Evolutionary conservation across 768 basidiomycete species (phyloP), one percentile per base, ranked within the genome.

Genomic region (Fomitopsis pulvina): DNA sequence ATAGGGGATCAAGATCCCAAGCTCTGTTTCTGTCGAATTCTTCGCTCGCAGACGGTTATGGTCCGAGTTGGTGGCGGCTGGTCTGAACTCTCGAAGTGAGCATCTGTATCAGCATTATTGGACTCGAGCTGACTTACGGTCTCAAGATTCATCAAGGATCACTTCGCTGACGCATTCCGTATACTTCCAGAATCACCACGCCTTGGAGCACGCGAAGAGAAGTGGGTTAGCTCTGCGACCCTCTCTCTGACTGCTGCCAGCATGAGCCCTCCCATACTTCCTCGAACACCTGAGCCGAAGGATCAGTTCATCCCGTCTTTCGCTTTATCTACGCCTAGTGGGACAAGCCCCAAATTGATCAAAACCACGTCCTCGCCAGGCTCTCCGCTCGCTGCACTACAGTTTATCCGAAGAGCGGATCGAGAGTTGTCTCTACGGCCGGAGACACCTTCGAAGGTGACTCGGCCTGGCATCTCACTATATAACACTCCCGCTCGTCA

Each of bases 21-120:
- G 65, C 71, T 95, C 27, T 94, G 91, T 65, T 95, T 92, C 65
- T 92, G 92, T 65, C 79, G 93, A 24, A 95, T 95, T 41, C 69
- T 95, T 24, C 82, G 92, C 10, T 92, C 87, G 1, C 87, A 92
- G 59, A 92, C 88, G 0, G 92, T 95, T 54, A 96, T 96, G 93
- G 93, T 97, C 39, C 80, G 93, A 52, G 91, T 96, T 12, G 93
- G 93, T 24, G 94, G 94, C 29, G 94, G 94, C 16, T 97, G 93
- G 93, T 72, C 80, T 48, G 92, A 95, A 65, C 68, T 97, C 46
- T 91, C 90, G 18, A 92, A 83, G 92, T 94, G 64, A 41, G 84
- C 73, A 22, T 30, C 24, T 42, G 28, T 41, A 41, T 41, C 22
- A 29, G 42, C 30, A 7, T 22, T 18, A 40, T 42, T 9, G 39